Base-by-base conservation (phyloP, 805 yeast genomes). In the Metschnikowia cubensis region DNA sequence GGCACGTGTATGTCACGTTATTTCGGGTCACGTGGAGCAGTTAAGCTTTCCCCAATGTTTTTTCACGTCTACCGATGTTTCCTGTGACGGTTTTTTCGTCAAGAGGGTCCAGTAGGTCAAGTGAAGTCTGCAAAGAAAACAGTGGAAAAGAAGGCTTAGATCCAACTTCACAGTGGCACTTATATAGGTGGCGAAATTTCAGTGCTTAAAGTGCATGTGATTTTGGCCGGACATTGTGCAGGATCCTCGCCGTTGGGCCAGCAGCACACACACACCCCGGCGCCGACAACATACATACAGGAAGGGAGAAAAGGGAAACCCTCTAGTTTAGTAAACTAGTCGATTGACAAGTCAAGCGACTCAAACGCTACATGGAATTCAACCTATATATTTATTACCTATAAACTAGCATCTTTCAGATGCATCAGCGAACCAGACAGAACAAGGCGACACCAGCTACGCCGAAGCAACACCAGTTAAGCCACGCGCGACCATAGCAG, bases 151-250 rank as follows among this genome's bases (percentile, higher is more conserved):
- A 25, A 25, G 11, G 29, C 29, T 4, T 25, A 25, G 10, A 25
- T 25, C 29, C 29, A 8, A 25, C 29, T 25, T 25, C 10, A 25
- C 29, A 25, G 29, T 20, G 29, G 38, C n/a, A 14, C 21, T 39
- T 39, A 39, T 39, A 39, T 39, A 39, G n/a, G 20, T 15, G 34
- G 18, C 34, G 3, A 22, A 10, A 21, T 13, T 14, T n/a, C 31
- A 20, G 41, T 21, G 21, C 42, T 18, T 21, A 42, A 42, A 42
- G 10, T 21, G 45, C 45, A 42, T 42, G 45, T 42, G 45, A 42
- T 33, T 33, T 42, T 42, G 29, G 45, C 37, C 37, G 13, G n/a
- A 14, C 31, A 42, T 32, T 42, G 45, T 42, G 45, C 45, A 42
- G 45, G 45, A 32, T 7, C 25, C 8, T 11, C 32, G 5, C 17